A percentile compares a stretch with the other conserved stretches of the same genome.
Evolutionary conservation across 208 protist species (phyloP).

Genomic region (Porcisia deanei): DNA sequence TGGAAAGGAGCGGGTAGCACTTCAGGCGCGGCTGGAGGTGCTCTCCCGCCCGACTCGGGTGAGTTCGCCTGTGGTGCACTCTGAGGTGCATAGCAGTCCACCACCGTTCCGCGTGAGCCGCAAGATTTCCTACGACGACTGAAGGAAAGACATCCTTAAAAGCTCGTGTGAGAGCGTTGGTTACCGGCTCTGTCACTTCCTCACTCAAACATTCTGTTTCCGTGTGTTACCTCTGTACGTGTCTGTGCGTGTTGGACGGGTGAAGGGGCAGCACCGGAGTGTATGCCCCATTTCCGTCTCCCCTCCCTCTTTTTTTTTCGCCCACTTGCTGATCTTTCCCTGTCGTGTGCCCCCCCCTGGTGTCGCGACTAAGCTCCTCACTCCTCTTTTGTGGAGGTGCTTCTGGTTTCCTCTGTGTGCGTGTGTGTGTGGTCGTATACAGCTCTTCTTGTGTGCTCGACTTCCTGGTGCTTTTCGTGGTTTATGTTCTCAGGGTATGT

Average conservation of each 20-base stretch:
- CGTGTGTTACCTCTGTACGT: conserved; percentile 1
- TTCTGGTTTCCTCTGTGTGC: neutral
- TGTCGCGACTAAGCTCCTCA: neutral
- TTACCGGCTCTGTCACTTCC: neutral
- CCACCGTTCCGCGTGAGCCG: conserved; percentile 66
- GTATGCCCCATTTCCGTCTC: neutral
- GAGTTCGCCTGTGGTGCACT: conserved; percentile 38
- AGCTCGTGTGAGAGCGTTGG: neutral
- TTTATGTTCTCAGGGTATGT: no score
- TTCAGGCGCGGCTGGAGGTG: conserved; percentile 41
- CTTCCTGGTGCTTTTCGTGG: no score
- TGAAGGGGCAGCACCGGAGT: conserved; percentile 1
- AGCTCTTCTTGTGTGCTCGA: no score
- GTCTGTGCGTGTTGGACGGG: conserved; percentile 2
- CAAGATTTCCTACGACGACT: conserved; percentile 31
- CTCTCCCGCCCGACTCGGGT: conserved; percentile 56
- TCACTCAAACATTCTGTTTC: conserved; percentile 3
- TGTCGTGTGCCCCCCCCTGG: neutral
- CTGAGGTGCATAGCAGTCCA: conserved; percentile 25
- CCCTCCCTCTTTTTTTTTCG: neutral
- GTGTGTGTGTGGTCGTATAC: neutral
- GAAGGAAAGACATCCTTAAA: neutral
- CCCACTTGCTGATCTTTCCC: neutral
- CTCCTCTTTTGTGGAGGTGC: neutral
- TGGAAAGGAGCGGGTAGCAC: conserved; percentile 20